Evolutionary conservation across 164 flowering plant genomes (phyloP).

Genomic region (Liquidambar formosana): DNA sequence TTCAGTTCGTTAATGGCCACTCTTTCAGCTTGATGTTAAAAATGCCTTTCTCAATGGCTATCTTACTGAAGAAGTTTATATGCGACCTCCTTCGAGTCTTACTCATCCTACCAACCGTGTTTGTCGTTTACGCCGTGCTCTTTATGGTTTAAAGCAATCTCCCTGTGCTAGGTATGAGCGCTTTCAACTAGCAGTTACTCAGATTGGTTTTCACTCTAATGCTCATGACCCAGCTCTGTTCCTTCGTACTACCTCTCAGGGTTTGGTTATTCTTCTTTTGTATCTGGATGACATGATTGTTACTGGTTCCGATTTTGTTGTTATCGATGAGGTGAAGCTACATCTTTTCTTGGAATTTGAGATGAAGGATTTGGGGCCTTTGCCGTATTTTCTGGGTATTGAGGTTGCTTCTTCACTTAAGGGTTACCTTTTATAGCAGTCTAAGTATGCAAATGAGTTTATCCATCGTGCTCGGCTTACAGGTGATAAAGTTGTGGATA

Average conservation of each 20-base stretch:
- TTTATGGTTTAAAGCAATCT: constrained; percentile 9
- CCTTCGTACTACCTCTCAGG: background rate
- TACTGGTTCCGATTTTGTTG: background rate
- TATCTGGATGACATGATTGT: constrained; percentile 13
- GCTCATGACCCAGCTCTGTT: constrained; percentile 11
- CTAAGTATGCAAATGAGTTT: constrained; percentile 5
- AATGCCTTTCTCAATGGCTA: constrained; percentile 13
- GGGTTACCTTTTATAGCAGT: background rate
- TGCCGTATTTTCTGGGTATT: constrained; percentile 12
- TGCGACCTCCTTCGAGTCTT: constrained; percentile 1
- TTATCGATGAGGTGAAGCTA: background rate
- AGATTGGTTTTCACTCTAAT: background rate
- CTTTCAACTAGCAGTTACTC: background rate
- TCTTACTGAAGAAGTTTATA: constrained; percentile 9
- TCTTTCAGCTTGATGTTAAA: constrained; percentile 9
- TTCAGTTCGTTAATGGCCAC: background rate
- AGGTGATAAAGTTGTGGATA: background rate
- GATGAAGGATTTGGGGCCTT: background rate
- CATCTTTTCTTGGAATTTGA: background rate
- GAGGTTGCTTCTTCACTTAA: background rate
- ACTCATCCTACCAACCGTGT: background rate
- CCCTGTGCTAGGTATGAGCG: constrained; percentile 4
- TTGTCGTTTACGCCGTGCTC: constrained; percentile 4
- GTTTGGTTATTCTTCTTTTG: constrained; percentile 2
- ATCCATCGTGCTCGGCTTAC: background rate